Evolutionary conservation across 306 rosid genomes (phyloP).

Genomic region (Mimosa pudica): DNA sequence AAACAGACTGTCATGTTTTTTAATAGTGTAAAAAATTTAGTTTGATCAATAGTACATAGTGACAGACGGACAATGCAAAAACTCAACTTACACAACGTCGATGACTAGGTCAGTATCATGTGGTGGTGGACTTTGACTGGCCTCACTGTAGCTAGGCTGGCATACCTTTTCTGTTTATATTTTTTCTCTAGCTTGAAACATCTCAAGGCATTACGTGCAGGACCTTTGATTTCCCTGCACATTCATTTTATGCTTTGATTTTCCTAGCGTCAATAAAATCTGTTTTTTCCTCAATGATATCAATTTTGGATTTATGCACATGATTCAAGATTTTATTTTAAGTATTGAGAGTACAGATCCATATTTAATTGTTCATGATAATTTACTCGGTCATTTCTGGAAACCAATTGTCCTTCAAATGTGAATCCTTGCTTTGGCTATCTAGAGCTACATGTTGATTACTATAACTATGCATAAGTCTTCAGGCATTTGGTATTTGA

Average conservation of each 20-base stretch:
- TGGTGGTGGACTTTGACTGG: conserved; percentile 12
- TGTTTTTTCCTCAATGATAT: conserved; percentile 14
- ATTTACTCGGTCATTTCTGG: neutral
- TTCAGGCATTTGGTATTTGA: neutral
- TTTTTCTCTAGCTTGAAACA: conserved; percentile 11
- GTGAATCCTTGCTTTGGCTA: neutral
- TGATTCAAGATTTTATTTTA: conserved; percentile 1
- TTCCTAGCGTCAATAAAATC: conserved; percentile 22
- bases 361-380: too few species aligned
- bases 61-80: conserved; percentile 3
- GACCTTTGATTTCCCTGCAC: conserved; percentile 21
- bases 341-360: too few species aligned
- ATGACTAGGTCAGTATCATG: neutral
- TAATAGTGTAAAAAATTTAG: neutral
- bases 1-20: conserved; percentile 5
- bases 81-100: neutral
- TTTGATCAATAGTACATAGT: conserved; percentile 10
- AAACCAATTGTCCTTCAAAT: neutral
- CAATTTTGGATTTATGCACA: conserved; percentile 17
- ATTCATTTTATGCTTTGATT: conserved; percentile 6
- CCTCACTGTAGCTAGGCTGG: conserved; percentile 5
- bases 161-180: neutral
- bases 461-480: neutral
- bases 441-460: neutral
- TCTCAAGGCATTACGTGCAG: conserved; percentile 20